Evolutionary conservation across 2,329 filamentous ascomycete species (phyloP).

Genomic region (Pyricularia grisea): DNA sequence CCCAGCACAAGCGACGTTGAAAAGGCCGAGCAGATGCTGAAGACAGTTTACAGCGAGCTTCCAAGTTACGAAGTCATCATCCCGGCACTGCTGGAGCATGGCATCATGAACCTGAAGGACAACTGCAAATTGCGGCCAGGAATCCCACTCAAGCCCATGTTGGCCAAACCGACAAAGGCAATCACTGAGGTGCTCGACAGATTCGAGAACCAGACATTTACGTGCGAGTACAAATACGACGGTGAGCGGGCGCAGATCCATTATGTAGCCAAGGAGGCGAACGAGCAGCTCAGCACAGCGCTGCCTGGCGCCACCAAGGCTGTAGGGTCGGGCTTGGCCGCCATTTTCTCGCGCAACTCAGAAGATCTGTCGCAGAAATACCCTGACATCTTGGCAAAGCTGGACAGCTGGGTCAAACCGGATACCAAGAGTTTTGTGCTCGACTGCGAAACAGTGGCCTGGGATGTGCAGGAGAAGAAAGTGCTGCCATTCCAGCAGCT

Average conservation of each 20-base stretch:
- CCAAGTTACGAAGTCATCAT: slow-evolving; percentile 94
- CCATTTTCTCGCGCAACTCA: slow-evolving; percentile 95
- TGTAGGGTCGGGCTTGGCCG: slow-evolving; percentile 63
- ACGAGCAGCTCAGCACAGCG: slow-evolving; percentile 57
- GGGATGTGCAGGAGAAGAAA: slow-evolving; percentile 93
- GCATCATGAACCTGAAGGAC: slow-evolving; percentile 72
- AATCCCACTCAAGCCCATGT: slow-evolving; percentile 94
- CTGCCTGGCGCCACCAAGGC: slow-evolving; percentile 54
- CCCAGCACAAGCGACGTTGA: slow-evolving; percentile 70
- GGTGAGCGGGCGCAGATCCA: slow-evolving; percentile 98
- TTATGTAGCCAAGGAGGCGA: slow-evolving; percentile 77
- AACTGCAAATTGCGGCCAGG: slow-evolving; percentile 88
- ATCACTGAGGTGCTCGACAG: slow-evolving; percentile 96
- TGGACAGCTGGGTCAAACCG: slow-evolving; percentile 80
- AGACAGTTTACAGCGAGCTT: slow-evolving; percentile 88
- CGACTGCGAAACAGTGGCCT: slow-evolving; percentile 97
- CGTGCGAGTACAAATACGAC: slow-evolving; percentile 98
- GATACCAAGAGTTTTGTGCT: slow-evolving; percentile 92
- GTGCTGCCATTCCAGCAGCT: slow-evolving; percentile 94
- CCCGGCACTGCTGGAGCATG: slow-evolving; percentile 77
- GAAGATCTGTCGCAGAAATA: slow-evolving; percentile 98
- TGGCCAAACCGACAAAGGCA: slow-evolving; percentile 96
- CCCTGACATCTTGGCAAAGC: slow-evolving; percentile 83
- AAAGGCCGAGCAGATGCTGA: slow-evolving; percentile 76
- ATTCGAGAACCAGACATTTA: slow-evolving; percentile 91